These are phyloP conservation scores for Stephania cephalantha DNA, from an alignment of 164 flowering plant species.

Conservation along the genomic window DNA sequence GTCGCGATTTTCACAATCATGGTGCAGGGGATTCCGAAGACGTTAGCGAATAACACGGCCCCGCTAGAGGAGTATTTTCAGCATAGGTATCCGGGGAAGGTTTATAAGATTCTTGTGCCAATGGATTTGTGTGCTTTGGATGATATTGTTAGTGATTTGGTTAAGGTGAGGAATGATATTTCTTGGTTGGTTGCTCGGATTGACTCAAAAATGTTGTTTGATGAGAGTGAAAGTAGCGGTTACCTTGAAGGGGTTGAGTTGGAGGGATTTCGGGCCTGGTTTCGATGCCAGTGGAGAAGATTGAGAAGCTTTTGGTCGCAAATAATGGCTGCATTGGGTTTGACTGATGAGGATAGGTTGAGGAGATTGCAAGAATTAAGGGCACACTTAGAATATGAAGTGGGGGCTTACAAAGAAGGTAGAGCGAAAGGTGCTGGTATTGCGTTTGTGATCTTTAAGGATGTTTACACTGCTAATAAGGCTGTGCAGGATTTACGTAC, in stretches of 20 bases:
- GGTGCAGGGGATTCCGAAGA: slow-evolving; percentile 84
- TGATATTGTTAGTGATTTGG: slow-evolving; percentile 63
- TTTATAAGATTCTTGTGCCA: slow-evolving; percentile 73
- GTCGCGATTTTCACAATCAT: slow-evolving; percentile 78
- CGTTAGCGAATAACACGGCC: slow-evolving; percentile 46
- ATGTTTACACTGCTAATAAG: slow-evolving; percentile 83
- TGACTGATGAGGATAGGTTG: slow-evolving; percentile 70
- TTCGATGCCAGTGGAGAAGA: slow-evolving; percentile 31
- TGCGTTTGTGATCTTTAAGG: slow-evolving; percentile 94
- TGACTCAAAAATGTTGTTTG: slow-evolving; percentile 44
- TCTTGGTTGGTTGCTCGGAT: slow-evolving; percentile 72
- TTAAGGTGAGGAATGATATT: slow-evolving; percentile 71
- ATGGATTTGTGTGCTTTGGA: slow-evolving; percentile 93
- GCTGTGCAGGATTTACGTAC: slow-evolving; percentile 81
- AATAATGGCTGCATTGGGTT: slow-evolving; percentile 41
- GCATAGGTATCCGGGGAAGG: slow-evolving; percentile 86
- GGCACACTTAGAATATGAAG: slow-evolving; percentile 65
- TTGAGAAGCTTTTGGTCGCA: slow-evolving; percentile 37
- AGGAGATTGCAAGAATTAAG: slow-evolving; percentile 67
- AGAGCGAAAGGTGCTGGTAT: slow-evolving; percentile 88
- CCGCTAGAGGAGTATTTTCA: slow-evolving; percentile 74
- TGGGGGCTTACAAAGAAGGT: slow-evolving; percentile 74
- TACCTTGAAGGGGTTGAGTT: slow-evolving; percentile 19
- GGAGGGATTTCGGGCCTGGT: slow-evolving; percentile 28
- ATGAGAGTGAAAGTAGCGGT: slow-evolving; percentile 30